These are phyloP conservation scores for Verticillium isaacii DNA, from an alignment of 2,329 filamentous ascomycete genomes.

Conservation along the genomic window DNA sequence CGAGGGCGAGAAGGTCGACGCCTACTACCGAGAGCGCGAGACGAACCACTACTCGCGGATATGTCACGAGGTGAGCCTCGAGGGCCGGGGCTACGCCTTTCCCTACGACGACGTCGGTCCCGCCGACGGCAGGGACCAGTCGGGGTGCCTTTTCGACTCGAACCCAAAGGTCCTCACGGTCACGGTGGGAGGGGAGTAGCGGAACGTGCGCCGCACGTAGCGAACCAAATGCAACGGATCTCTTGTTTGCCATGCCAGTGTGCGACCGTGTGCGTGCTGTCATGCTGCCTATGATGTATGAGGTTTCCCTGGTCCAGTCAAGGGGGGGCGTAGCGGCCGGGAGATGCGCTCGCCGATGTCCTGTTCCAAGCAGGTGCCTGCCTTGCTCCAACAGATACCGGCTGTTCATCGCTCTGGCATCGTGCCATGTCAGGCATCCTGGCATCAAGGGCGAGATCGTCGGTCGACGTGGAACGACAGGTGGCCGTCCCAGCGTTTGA, in stretches of 20 bases:
- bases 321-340: no score
- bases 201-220: neutral
- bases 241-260: neutral
- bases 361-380: no score
- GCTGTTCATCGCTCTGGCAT: no score
- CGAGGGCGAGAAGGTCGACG: constrained; percentile 38
- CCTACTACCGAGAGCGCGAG: constrained; percentile 48
- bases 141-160: constrained; percentile 55
- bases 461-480: no score
- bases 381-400: no score
- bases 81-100: constrained; percentile 63
- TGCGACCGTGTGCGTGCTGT: neutral
- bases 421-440: no score
- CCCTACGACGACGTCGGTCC: constrained; percentile 66
- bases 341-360: no score
- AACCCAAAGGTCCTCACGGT: constrained; percentile 52
- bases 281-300: neutral
- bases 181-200: constrained; percentile 41
- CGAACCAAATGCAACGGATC: neutral
- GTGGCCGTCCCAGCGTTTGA: no score
- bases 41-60: constrained; percentile 67
- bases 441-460: no score
- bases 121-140: constrained; percentile 51
- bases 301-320: neutral
- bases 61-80: constrained; percentile 55